Evolutionary conservation across 495 filamentous ascomycete species (phyloP), one percentile per base, ranked within the genome.

Genomic region (Penicillium antarcticum): DNA sequence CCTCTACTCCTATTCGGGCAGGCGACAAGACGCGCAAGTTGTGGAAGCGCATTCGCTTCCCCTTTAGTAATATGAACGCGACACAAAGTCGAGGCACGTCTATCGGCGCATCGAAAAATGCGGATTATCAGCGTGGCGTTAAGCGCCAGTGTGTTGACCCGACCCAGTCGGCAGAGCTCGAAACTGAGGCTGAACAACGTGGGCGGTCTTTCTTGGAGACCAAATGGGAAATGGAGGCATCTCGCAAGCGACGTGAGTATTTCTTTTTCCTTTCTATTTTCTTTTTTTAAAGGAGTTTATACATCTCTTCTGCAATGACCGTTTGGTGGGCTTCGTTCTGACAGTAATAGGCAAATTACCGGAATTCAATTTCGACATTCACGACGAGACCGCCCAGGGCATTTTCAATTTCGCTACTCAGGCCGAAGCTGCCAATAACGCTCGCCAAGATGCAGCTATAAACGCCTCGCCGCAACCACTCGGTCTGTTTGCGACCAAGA

Each of bases 31-130:
- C 75, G 5, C 72, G 70, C 29, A 80, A 79, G 42, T 56, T 81
- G 40, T 81, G 78, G 78, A 81, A 81, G 53, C 72, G 78, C 38
- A 70, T 72, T 52, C 66, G 65, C 14, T 55, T 67, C 4, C 71
- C 70, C 6, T 74, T 75, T 44, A 64, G 67, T 54, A 69, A 63
- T 39, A 74, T 74, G 68, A 66, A 67, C 1, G 39, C 45, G 31
- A 44, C 61, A 16, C 60, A 63, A 37, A 26, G 64, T 13, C 58
- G 67, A 12, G 60, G 56, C 36, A 52, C 61, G 1, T 71, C 69
- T n/a, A 71, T 74, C 48, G 75, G 69, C 44, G 31, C 48, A 10
- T 53, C 61, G 11, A 62, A 55, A 14, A 65, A 67, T 45, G 45
- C 62, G 2, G 58, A 60, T 18, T 61, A 66, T 24, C 36, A 62